phyloP scores from a whole-genome alignment of 108 stramenopile genomes.

The Stephanodiscus triporus region DNA sequence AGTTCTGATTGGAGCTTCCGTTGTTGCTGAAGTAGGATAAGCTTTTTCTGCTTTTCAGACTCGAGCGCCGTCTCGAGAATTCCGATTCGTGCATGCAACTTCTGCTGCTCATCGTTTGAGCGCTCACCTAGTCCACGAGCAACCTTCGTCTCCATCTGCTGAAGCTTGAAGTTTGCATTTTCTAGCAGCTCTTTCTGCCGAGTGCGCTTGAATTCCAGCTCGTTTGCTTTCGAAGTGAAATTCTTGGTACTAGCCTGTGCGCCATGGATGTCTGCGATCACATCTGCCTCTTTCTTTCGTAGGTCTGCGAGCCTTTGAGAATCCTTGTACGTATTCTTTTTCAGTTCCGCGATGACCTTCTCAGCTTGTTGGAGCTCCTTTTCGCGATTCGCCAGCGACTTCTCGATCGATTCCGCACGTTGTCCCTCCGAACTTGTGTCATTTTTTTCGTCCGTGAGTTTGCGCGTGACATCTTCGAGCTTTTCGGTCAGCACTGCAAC shows the following conservation, averaged over 20 bases:
- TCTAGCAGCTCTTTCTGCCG: conserved; percentile 84
- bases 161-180: conserved; percentile 86
- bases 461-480: conserved; percentile 36
- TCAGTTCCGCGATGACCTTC: conserved; percentile 45
- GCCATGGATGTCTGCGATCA: conserved; percentile 72
- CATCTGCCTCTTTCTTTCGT: conserved; percentile 66
- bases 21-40: conserved; percentile 60
- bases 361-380: conserved; percentile 58
- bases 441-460: conserved; percentile 54
- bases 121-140: conserved; percentile 84
- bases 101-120: conserved; percentile 76
- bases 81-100: conserved; percentile 59
- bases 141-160: conserved; percentile 83
- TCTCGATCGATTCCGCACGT: conserved; percentile 62
- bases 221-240: conserved; percentile 55
- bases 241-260: conserved; percentile 63
- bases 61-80: conserved; percentile 62
- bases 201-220: conserved; percentile 62
- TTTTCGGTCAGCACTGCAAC: conserved; percentile 13
- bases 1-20: conserved; percentile 69
- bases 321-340: conserved; percentile 66
- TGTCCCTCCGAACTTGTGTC: conserved; percentile 53
- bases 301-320: conserved; percentile 61
- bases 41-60: conserved; percentile 48
- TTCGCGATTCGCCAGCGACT: conserved; percentile 50